Conservation (phyloP, 192 early-diverging fungal genomes). For the Phycomyces nitens region DNA sequence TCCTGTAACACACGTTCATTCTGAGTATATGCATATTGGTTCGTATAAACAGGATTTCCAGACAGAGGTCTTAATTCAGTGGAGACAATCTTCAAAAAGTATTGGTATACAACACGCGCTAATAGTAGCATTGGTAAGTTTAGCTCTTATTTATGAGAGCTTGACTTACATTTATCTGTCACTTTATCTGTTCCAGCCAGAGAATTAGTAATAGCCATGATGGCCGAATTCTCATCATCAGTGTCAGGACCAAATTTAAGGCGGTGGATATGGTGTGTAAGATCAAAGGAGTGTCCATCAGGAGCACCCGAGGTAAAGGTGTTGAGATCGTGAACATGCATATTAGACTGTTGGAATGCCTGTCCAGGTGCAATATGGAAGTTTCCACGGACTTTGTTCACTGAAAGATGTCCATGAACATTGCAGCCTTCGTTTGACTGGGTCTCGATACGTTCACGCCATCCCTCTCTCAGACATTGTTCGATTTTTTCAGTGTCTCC, state of each 20-base stretch:
- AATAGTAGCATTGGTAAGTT: neutral
- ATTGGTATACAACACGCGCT: conserved; percentile 77
- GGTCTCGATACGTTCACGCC: conserved; percentile 63
- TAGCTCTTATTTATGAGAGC: neutral
- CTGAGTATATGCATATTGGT: conserved; percentile 94
- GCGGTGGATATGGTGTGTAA: conserved; percentile 77
- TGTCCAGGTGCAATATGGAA: conserved; percentile 92
- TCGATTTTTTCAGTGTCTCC: conserved; percentile 70
- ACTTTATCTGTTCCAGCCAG: conserved; percentile 59
- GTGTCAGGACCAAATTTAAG: conserved; percentile 72
- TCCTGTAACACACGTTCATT: conserved; percentile 60
- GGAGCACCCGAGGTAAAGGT: conserved; percentile 43
- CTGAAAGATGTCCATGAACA: conserved; percentile 70
- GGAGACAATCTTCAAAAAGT: conserved; percentile 92
- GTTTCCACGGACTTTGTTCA: conserved; percentile 93
- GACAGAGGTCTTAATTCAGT: conserved; percentile 75
- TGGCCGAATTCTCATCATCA: conserved; percentile 13
- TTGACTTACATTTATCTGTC: conserved; percentile 44
- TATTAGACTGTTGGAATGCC: conserved; percentile 60
- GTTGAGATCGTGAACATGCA: conserved; percentile 79
- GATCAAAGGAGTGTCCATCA: conserved; percentile 64
- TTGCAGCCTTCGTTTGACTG: conserved; percentile 91
- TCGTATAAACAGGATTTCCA: conserved; percentile 70
- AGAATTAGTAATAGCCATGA: conserved; percentile 52
- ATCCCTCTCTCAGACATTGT: conserved; percentile 90